Evolutionary conservation across 2,329 filamentous ascomycete genomes (phyloP).

Genomic region (Malbranchea cinnamomea): DNA sequence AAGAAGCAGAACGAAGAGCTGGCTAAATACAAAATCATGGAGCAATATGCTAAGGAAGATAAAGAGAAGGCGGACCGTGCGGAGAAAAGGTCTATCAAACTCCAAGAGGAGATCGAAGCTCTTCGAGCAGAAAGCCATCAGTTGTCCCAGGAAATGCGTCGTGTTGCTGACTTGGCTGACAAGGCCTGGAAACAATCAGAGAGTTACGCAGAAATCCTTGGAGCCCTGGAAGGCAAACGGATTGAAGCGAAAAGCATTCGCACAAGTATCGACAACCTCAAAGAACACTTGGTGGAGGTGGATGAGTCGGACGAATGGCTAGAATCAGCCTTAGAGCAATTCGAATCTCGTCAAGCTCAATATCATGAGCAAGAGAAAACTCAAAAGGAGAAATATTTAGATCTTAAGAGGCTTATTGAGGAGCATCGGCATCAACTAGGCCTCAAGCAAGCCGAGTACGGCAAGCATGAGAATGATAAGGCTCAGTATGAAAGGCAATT

Average conservation of each 20-base stretch:
- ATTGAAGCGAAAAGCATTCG: constrained; percentile 58
- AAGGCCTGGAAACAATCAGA: constrained; percentile 60
- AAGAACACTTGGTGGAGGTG: constrained; percentile 59
- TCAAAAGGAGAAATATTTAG: constrained; percentile 48
- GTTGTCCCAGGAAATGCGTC: constrained; percentile 33
- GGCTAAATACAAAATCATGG: constrained; percentile 54
- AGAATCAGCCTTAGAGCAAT: constrained; percentile 56
- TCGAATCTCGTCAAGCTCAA: constrained; percentile 56
- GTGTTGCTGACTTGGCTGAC: constrained; percentile 36
- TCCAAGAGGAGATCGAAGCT: constrained; percentile 47
- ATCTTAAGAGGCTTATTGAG: constrained; percentile 42
- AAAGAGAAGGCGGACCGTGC: constrained; percentile 69
- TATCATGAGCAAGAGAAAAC: constrained; percentile 49
- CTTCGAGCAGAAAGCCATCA: constrained; percentile 48
- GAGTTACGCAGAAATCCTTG: constrained; percentile 58
- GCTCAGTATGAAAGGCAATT: constrained; percentile 74
- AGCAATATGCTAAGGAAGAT: constrained; percentile 63
- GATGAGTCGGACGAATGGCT: constrained; percentile 65
- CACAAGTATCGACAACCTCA: constrained; percentile 54
- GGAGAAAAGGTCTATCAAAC: constrained; percentile 47
- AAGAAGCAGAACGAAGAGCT: constrained; percentile 73
- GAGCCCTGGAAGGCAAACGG: constrained; percentile 59
- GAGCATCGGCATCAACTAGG: constrained; percentile 28
- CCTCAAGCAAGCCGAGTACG: constrained; percentile 34
- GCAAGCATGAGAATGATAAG: constrained; percentile 72